These are phyloP conservation scores for Blepharisma japonicum DNA, from an alignment of 73 alveolate genomes.

Conservation along the genomic window DNA sequence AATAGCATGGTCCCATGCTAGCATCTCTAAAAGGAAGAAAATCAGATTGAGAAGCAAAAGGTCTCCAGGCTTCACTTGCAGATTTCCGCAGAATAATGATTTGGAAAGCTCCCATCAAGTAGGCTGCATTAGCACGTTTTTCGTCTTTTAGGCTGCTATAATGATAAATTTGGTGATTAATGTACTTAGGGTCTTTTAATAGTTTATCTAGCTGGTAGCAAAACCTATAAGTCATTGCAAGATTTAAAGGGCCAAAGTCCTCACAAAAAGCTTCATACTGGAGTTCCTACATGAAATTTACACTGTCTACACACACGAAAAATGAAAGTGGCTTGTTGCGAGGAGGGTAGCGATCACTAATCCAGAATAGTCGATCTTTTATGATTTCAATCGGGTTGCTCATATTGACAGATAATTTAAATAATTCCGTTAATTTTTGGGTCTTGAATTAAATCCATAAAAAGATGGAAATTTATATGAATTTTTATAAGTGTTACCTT, in stretches of 20 bases:
- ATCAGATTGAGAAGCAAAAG: constrained; percentile 61
- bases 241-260: constrained; percentile 84
- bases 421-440: too few species aligned
- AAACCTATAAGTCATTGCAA: constrained; percentile 67
- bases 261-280: constrained; percentile 76
- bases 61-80: constrained; percentile 88
- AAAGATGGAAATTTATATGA: too few species aligned
- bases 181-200: constrained; percentile 43
- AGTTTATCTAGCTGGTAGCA: constrained; percentile 63
- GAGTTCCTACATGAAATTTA: constrained; percentile 40
- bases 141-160: constrained; percentile 56
- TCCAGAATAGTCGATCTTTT: constrained; percentile 76
- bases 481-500: too few species aligned
- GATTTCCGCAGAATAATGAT: constrained; percentile 62
- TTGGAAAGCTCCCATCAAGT: constrained; percentile 87
- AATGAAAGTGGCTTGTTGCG: constrained; percentile 74
- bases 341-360: constrained; percentile 80
- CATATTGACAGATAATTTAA: constrained; percentile 4
- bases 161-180: constrained; percentile 62
- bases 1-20: constrained; percentile 78
- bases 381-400: constrained; percentile 42
- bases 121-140: constrained; percentile 82
- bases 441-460: too few species aligned
- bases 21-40: constrained; percentile 87
- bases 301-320: constrained; percentile 86